These are phyloP conservation scores for Chionographis japonica DNA, from an alignment of 106 monocot genomes.

Conservation along the genomic window DNA sequence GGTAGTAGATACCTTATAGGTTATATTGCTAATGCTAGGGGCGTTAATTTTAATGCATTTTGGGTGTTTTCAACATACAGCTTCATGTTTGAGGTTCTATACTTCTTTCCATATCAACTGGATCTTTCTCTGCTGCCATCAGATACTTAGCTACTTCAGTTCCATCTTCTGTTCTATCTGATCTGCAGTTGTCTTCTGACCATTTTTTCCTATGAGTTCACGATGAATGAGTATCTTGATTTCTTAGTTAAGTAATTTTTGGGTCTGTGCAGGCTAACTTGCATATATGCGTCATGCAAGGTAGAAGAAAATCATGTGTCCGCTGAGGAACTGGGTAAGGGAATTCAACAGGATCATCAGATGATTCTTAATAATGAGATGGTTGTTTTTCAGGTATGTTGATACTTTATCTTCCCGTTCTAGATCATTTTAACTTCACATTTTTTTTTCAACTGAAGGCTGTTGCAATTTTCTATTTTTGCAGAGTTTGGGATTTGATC, in stretches of 20 bases:
- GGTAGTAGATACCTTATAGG: too few relatives aligned
- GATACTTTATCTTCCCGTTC: slow-evolving; percentile 4
- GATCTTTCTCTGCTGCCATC: not conserved
- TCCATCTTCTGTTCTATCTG: not conserved
- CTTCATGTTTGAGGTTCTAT: not conserved
- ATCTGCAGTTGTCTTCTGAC: not conserved
- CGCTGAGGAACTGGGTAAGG: slow-evolving; percentile 97
- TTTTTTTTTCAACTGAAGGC: not conserved
- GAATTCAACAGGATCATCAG: slow-evolving; percentile 93
- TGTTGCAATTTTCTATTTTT: slow-evolving; percentile 8
- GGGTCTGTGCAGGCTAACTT: slow-evolving; percentile 72
- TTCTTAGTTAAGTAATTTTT: not conserved
- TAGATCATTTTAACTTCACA: not conserved
- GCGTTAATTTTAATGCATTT: too few relatives aligned
- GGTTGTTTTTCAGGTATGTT: slow-evolving; percentile 70
- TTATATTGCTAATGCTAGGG: too few relatives aligned
- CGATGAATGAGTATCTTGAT: not conserved
- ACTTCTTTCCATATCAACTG: not conserved
- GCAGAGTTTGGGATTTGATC: slow-evolving; percentile 90
- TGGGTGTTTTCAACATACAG: too few relatives aligned
- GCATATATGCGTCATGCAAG: slow-evolving; percentile 93
- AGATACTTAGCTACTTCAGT: not conserved
- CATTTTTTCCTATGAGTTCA: not conserved
- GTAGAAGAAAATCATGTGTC: slow-evolving; percentile 98
- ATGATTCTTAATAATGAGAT: slow-evolving; percentile 96